A percentile compares a stretch with the other conserved stretches of the same genome.
These are phyloP conservation scores for Scleroderma bovista DNA, from an alignment of 768 basidiomycete species.

Conservation along the genomic window DNA sequence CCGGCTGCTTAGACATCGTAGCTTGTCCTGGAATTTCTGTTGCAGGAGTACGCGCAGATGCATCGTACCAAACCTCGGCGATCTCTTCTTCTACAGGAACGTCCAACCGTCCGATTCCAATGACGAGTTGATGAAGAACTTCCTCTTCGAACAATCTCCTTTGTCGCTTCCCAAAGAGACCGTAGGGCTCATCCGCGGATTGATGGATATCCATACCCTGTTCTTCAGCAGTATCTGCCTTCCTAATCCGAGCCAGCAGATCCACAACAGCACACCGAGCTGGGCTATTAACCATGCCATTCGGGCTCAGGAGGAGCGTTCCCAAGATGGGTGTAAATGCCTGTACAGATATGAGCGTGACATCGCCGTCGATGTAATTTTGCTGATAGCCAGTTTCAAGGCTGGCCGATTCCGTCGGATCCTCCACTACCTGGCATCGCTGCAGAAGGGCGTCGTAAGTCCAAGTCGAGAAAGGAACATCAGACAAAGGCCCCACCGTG, in stretches of 20 bases:
- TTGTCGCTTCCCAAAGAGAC: constrained; percentile 50
- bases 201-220: constrained; percentile 30
- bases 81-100: constrained; percentile 32
- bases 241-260: constrained; percentile 64
- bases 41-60: constrained; percentile 27
- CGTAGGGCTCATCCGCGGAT: constrained; percentile 25
- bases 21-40: constrained; percentile 18
- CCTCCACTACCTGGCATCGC: constrained; percentile 65
- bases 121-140: constrained; percentile 78
- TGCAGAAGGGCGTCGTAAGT: constrained; percentile 21
- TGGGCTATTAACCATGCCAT: constrained; percentile 63
- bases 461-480: not conserved
- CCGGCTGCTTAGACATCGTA: constrained; percentile 6
- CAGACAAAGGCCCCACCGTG: constrained; percentile 37
- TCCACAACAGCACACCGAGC: constrained; percentile 76
- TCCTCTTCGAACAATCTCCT: constrained; percentile 71
- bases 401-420: constrained; percentile 20
- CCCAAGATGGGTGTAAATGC: constrained; percentile 91
- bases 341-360: constrained; percentile 62
- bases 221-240: constrained; percentile 44
- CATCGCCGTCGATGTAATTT: constrained; percentile 11
- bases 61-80: constrained; percentile 28
- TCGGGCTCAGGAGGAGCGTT: constrained; percentile 78
- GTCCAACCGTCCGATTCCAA: constrained; percentile 81
- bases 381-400: constrained; percentile 11